Percentiles rank a stretch among this genome's conserved stretches.
These are phyloP conservation scores for Quercus phellos DNA, from an alignment of 331 rosid genomes.

Conservation along the genomic window DNA sequence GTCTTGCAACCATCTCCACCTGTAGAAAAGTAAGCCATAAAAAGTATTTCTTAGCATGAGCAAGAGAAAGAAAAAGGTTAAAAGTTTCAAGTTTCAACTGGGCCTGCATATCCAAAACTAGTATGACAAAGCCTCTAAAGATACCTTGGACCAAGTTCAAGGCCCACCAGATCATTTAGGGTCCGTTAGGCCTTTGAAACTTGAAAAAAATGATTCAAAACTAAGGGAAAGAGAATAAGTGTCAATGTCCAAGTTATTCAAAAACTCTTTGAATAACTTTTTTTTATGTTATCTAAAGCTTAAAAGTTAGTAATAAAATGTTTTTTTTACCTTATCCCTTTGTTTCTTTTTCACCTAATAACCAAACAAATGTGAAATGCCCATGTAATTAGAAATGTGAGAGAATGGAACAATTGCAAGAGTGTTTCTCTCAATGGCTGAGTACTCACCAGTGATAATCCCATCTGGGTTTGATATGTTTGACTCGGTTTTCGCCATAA, in stretches of 20 bases:
- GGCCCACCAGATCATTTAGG: neutral
- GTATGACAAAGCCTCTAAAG: neutral
- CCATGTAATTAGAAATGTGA: neutral
- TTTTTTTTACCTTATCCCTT: neutral
- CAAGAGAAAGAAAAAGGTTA: neutral
- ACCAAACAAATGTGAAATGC: too few species aligned
- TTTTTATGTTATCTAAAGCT: neutral
- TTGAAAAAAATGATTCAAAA: neutral
- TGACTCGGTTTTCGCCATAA: constrained; percentile 67
- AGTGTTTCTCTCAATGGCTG: neutral
- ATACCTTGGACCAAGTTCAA: neutral
- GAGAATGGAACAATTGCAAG: neutral
- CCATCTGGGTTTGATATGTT: constrained; percentile 82
- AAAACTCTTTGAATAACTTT: neutral
- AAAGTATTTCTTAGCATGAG: neutral
- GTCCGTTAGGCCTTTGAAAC: neutral
- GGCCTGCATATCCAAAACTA: neutral
- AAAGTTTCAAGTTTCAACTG: neutral
- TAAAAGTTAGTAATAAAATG: neutral
- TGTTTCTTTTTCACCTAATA: neutral
- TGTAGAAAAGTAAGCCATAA: constrained; percentile 16
- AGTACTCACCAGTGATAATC: constrained; percentile 67
- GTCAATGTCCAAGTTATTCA: neutral
- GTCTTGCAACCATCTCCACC: constrained; percentile 95
- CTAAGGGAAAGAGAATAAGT: neutral